Conservation (phyloP, 2,329 filamentous ascomycete species). For the Phaeosphaeria sp. region DNA sequence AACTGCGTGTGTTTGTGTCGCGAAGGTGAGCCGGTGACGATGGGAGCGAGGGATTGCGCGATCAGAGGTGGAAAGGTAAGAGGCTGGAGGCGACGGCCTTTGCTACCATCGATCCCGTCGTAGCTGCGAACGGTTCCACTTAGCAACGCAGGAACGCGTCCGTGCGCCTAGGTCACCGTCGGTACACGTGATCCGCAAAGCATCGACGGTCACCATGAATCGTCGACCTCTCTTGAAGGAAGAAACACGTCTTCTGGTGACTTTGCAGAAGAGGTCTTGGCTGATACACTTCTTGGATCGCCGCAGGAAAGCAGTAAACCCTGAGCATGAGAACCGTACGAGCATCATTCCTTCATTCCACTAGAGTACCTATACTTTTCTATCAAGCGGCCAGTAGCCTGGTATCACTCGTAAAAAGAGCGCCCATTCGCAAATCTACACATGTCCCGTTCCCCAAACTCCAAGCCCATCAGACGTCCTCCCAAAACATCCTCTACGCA, state of each 20-base stretch:
- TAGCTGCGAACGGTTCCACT: constrained; percentile 12
- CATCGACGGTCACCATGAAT: not conserved
- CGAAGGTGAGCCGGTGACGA: not conserved
- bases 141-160: too few relatives aligned
- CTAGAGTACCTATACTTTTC: constrained; percentile 1
- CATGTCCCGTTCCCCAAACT: not conserved
- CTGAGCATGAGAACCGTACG: not conserved
- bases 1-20: not conserved
- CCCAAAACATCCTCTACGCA: constrained; percentile 21
- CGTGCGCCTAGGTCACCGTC: not conserved
- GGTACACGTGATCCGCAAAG: not conserved
- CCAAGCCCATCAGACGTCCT: constrained; percentile 13
- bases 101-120: not conserved
- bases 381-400: constrained; percentile 8
- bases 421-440: not conserved
- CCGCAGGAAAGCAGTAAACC: not conserved
- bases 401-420: constrained; percentile 16
- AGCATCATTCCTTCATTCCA: not conserved
- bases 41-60: constrained; percentile 8
- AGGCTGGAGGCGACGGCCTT: constrained; percentile 7
- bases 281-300: not conserved
- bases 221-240: too few relatives aligned
- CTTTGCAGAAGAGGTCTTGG: not conserved
- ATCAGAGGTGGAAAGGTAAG: constrained; percentile 6
- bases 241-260: too few relatives aligned